These are phyloP conservation scores for Castanea mollissima DNA, from an alignment of 306 rosid species.

Conservation along the genomic window DNA sequence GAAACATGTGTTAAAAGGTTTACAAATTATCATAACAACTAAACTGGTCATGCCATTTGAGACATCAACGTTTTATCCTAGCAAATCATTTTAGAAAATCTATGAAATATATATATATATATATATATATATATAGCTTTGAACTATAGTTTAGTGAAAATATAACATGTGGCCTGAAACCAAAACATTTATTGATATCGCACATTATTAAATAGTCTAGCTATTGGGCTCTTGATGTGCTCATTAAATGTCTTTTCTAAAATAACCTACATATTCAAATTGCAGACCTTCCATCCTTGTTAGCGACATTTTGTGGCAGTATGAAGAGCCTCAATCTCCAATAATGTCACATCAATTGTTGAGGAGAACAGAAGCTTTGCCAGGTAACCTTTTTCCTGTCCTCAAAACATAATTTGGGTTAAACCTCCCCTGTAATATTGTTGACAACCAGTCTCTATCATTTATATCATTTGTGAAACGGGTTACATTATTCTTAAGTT, in stretches of 20 bases:
- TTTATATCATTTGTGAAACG: background rate
- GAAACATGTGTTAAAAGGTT: background rate
- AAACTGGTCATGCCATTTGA: background rate
- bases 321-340: constrained; percentile 67
- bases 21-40: background rate
- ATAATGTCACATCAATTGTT: constrained; percentile 62
- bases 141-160: background rate
- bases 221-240: background rate
- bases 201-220: background rate
- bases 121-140: background rate
- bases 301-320: constrained; percentile 83
- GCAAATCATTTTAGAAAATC: background rate
- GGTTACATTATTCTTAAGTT: background rate
- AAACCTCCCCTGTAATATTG: background rate
- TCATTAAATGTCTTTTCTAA: background rate
- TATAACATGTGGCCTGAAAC: background rate
- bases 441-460: background rate
- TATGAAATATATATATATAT: background rate
- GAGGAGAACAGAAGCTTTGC: constrained; percentile 61
- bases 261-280: constrained; percentile 30
- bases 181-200: constrained; percentile 1
- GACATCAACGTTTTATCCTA: background rate
- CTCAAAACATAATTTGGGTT: background rate
- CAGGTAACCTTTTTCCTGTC: constrained; percentile 44
- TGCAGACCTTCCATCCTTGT: constrained; percentile 95